A percentile compares a stretch with the other conserved stretches of the same genome.
phyloP scores from a whole-genome alignment of 768 basidiomycete genomes.

The Phylloporus arenicola region DNA sequence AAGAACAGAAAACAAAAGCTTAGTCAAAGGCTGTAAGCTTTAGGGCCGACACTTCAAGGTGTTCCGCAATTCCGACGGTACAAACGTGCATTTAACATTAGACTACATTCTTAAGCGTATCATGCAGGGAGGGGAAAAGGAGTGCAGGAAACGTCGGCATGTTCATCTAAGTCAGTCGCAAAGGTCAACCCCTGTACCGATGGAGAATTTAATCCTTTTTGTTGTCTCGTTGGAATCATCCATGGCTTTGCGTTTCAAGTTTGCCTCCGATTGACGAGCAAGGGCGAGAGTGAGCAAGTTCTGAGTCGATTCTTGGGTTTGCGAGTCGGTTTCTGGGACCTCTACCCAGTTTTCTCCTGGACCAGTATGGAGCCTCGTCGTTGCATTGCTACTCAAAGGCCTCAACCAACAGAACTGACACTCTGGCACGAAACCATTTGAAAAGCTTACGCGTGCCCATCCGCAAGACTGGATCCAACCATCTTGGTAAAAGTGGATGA shows the following conservation, averaged over 20 bases:
- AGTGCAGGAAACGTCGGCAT: background rate
- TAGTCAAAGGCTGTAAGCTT: slow-evolving; percentile 12
- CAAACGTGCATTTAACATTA: too few species aligned
- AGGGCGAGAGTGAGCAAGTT: slow-evolving; percentile 12
- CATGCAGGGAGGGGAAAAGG: background rate
- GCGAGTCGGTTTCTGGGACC: slow-evolving; percentile 22
- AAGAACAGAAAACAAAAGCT: background rate
- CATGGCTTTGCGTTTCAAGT: slow-evolving; percentile 33
- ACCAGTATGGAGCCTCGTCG: background rate
- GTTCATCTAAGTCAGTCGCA: slow-evolving; percentile 48
- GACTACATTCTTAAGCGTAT: background rate
- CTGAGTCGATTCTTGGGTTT: slow-evolving; percentile 41
- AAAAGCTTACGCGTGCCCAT: slow-evolving; percentile 13
- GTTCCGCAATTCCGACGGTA: too few species aligned
- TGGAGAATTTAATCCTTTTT: slow-evolving; percentile 71
- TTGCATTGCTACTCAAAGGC: slow-evolving; percentile 1
- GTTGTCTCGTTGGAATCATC: slow-evolving; percentile 10
- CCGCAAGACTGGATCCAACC: slow-evolving; percentile 4
- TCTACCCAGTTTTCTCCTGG: background rate
- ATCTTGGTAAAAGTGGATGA: slow-evolving; percentile 2
- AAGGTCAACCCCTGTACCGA: slow-evolving; percentile 64
- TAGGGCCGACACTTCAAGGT: slow-evolving; percentile 32
- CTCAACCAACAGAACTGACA: background rate
- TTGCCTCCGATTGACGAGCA: slow-evolving; percentile 16
- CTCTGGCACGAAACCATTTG: background rate